phyloP scores from a whole-genome alignment of 768 basidiomycete genomes.

The Suillus spraguei region DNA sequence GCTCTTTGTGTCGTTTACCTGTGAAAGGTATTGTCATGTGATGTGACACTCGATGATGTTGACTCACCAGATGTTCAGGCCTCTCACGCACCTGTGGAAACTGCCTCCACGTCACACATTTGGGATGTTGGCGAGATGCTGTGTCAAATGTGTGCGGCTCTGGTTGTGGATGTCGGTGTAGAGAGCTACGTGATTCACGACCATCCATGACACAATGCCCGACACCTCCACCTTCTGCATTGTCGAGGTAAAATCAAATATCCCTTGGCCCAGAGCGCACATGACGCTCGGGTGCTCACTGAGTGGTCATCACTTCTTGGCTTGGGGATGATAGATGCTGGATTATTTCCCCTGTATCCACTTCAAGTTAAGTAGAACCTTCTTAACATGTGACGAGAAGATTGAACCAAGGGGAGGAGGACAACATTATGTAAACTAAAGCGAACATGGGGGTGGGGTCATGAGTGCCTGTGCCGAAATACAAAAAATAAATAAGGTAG shows the following conservation, averaged over 20 bases:
- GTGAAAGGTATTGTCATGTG: conserved; percentile 57
- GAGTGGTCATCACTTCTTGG: not conserved
- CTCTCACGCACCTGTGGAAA: conserved; percentile 61
- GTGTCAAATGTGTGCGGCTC: conserved; percentile 58
- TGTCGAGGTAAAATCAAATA: not conserved
- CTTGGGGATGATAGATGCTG: not conserved
- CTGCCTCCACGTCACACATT: conserved; percentile 67
- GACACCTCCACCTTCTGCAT: not conserved
- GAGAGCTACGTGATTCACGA: conserved; percentile 18
- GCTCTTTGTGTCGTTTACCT: conserved; percentile 76
- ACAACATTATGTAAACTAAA: too few relatives aligned
- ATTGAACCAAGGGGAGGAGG: too few relatives aligned
- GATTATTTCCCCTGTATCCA: too few relatives aligned
- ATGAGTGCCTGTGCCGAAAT: too few relatives aligned
- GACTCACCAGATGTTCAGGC: conserved; percentile 38
- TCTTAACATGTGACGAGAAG: too few relatives aligned
- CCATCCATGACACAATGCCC: not conserved
- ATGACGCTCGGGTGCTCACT: not conserved
- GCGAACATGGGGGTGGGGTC: too few relatives aligned
- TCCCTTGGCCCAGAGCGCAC: not conserved
- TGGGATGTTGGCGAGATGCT: conserved; percentile 57
- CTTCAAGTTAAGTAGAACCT: not conserved
- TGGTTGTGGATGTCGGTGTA: conserved; percentile 70
- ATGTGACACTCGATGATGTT: not conserved
- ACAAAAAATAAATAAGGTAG: too few relatives aligned